phyloP scores from a whole-genome alignment of 2,329 filamentous ascomycete species.

The Ilyonectria destructans region DNA sequence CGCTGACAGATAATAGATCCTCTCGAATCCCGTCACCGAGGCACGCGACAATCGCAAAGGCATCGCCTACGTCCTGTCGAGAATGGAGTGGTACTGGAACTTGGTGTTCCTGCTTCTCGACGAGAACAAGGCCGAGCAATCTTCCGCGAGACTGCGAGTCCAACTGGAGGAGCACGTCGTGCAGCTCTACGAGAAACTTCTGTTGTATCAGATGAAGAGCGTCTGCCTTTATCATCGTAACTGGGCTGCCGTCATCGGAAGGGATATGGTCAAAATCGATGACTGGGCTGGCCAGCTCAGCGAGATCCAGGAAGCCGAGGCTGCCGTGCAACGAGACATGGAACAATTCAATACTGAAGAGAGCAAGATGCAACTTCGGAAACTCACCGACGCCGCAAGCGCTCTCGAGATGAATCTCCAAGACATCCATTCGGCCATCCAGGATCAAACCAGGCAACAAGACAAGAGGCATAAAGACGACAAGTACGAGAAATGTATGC shows the following conservation, averaged over 20 bases:
- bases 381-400: slow-evolving; percentile 5
- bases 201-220: slow-evolving; percentile 61
- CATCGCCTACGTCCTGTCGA: slow-evolving; percentile 38
- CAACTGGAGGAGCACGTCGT: slow-evolving; percentile 52
- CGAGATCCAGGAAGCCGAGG: slow-evolving; percentile 49
- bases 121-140: slow-evolving; percentile 35
- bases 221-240: slow-evolving; percentile 56
- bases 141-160: slow-evolving; percentile 30
- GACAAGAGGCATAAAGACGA: slow-evolving; percentile 26
- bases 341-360: slow-evolving; percentile 35
- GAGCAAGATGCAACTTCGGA: slow-evolving; percentile 16
- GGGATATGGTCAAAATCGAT: slow-evolving; percentile 52
- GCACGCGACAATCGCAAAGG: slow-evolving; percentile 50
- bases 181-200: slow-evolving; percentile 58
- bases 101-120: slow-evolving; percentile 51
- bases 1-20: slow-evolving; percentile 44
- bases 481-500: slow-evolving; percentile 6
- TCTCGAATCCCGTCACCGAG: slow-evolving; percentile 50
- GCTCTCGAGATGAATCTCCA: slow-evolving; percentile 19
- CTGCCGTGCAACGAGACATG: slow-evolving; percentile 22
- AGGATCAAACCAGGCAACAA: slow-evolving; percentile 27
- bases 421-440: slow-evolving; percentile 25
- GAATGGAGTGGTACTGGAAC: slow-evolving; percentile 56
- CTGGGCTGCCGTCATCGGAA: slow-evolving; percentile 47
- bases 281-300: slow-evolving; percentile 54